Base-by-base conservation (phyloP, 2,329 filamentous ascomycete genomes). In the Aspergillus tamarii region DNA sequence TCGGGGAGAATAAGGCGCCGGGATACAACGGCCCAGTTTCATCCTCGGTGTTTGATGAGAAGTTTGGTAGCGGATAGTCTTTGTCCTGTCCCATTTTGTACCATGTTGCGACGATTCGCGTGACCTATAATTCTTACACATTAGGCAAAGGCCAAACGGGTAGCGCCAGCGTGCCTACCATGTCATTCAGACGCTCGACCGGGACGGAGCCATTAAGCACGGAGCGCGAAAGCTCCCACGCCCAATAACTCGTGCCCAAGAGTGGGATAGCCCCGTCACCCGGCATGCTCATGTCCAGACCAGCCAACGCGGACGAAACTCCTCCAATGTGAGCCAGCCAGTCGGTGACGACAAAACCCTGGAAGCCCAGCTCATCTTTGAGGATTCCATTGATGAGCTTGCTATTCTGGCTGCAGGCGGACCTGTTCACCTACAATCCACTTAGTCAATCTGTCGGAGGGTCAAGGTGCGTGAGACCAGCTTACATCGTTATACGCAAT, bases 291-390 rank as follows among this genome's bases (percentile, higher is more conserved):
- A 91, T 89, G 66, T 91, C 89, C 2, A 91, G 78, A 0, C 89
- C 89, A 23, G 85, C 83, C 50, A 90, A 76, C 0, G 87, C 86
- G 32, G 86, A 87, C 1, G 81, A 82, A 0, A 89, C 83, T 1
- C 87, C 87, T 0, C 84, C 83, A 60, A 87, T 82, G 61, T 90
- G 88, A 0, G 86, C 87, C 30, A 85, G 76, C 89, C 90, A 92
- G 74, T 93, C 90, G 0, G 87, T 88, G 80, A 91, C 87, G 28
- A 91, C 86, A 68, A 79, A 88, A 71, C 90, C 90, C 68, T 91
- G 89, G 68, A 92, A 92, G 0, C 88, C 89, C 56, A 92, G 82
- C 76, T 93, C 90, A 53, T 90, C 89, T 70, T 93, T 93, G 10
- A 92, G 80, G 4, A 93, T 80, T 0, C 87, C 88, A 67, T 92